Percentiles rank a stretch among this genome's conserved stretches.
Conservation (phyloP, 805 yeast genomes). For the Nakazawaea sp. region DNA sequence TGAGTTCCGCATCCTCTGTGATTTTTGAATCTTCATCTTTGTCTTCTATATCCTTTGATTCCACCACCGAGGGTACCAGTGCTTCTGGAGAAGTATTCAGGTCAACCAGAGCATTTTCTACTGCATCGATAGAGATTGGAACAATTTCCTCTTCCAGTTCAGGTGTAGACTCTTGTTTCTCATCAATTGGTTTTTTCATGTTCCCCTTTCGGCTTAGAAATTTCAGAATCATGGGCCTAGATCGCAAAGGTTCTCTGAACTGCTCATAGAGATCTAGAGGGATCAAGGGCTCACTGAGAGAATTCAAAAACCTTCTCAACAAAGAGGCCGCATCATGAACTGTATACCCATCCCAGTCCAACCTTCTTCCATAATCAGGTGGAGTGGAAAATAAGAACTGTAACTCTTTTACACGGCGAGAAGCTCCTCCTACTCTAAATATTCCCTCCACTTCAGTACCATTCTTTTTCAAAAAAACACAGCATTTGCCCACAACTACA, state of each 20-base stretch:
- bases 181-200: slow-evolving; percentile 20
- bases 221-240: slow-evolving; percentile 55
- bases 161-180: neutral
- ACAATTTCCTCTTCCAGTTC: slow-evolving; percentile 12
- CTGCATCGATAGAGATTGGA: neutral
- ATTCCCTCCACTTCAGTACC: slow-evolving; percentile 84
- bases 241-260: slow-evolving; percentile 72
- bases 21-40: slow-evolving; percentile 1
- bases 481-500: slow-evolving; percentile 92
- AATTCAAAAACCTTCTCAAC: slow-evolving; percentile 76
- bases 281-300: slow-evolving; percentile 87
- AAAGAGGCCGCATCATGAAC: slow-evolving; percentile 97
- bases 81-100: slow-evolving; percentile 7
- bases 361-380: slow-evolving; percentile 82
- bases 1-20: neutral
- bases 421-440: slow-evolving; percentile 88
- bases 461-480: slow-evolving; percentile 72
- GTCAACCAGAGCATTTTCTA: neutral
- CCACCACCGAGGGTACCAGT: slow-evolving; percentile 3
- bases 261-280: slow-evolving; percentile 71
- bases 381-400: slow-evolving; percentile 81
- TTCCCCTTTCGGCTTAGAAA: slow-evolving; percentile 58
- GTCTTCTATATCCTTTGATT: neutral
- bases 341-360: slow-evolving; percentile 88
- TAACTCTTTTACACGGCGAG: slow-evolving; percentile 78